Evolutionary conservation across 2,329 filamentous ascomycete species (phyloP), one percentile per base, ranked within the genome.

Genomic region (Aspergillus novofumigatus): DNA sequence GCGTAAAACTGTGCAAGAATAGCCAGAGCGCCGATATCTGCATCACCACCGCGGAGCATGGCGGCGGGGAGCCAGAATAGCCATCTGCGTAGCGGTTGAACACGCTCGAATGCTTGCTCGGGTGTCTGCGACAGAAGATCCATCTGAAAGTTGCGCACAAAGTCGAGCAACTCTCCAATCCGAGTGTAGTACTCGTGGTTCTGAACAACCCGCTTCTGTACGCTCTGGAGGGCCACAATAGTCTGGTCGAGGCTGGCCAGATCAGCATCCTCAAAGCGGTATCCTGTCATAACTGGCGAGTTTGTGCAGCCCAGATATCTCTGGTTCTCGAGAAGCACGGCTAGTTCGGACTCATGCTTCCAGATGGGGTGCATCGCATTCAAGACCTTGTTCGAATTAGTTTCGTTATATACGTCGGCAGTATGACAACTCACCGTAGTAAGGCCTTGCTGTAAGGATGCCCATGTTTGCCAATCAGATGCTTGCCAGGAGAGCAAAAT

Each of bases 401-500:
- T 49, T 54, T 26, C 23, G 23, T 23, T 23, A 23, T 23, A 23
- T 23, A 23, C 23, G 23, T 23, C 23, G 23, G 23, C 23, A 44
- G 49, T 28, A 6, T 21, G 38, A 17, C 42, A 44, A 50, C 88
- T 77, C 84, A 92, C 91, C 55, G 90, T 92, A 55, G 90, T 91
- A 59, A 92, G 92, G 58, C 92, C 93, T 69, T 93, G 90, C 81
- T 96, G 94, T 59, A 97, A 80, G 64, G 92, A 92, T 61, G 89
- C 91, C 93, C 93, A 97, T 75, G 88, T 90, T 73, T 88, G 88
- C 90, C 92, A 97, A 78, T 97, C 93, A 59, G 88, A 94, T 55
- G 91, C 90, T 78, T 97, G 93, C 92, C 94, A 97, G 41, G 92
- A 95, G 51, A 99, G 83, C 50, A 97, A 84, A 48, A 97, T 86